phyloP scores from a whole-genome alignment of 352 stramenopile genomes.

The Globisporangium iwayamae region DNA sequence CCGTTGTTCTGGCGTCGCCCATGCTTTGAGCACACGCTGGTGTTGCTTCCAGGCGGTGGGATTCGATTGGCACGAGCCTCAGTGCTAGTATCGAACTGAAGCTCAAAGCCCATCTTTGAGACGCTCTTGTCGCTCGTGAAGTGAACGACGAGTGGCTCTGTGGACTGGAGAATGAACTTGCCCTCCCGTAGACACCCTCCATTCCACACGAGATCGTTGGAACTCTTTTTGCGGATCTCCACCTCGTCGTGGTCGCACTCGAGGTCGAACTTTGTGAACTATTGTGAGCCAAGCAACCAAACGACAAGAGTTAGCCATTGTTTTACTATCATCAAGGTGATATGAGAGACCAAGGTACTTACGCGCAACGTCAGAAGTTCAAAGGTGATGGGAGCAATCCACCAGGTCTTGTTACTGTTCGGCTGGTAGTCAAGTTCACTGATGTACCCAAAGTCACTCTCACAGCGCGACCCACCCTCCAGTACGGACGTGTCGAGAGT shows the following conservation, averaged over 20 bases:
- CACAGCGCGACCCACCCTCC: constrained; percentile 22
- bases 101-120: constrained; percentile 34
- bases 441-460: constrained; percentile 23
- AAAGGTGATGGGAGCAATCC: constrained; percentile 28
- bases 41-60: constrained; percentile 24
- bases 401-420: constrained; percentile 31
- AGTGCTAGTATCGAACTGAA: constrained; percentile 43
- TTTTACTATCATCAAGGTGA: background rate
- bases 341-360: background rate
- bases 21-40: constrained; percentile 33
- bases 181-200: constrained; percentile 43
- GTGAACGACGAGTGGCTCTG: constrained; percentile 25
- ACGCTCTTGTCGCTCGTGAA: constrained; percentile 47
- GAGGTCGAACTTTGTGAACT: constrained; percentile 48
- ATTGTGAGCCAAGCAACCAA: background rate
- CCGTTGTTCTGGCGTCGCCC: constrained; percentile 30
- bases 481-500: constrained; percentile 15
- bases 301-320: background rate
- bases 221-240: constrained; percentile 30
- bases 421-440: constrained; percentile 31
- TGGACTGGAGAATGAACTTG: constrained; percentile 38
- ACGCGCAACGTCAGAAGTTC: constrained; percentile 28
- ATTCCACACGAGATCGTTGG: constrained; percentile 37
- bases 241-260: constrained; percentile 69
- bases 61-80: constrained; percentile 18